Base-by-base conservation (phyloP, 2,329 filamentous ascomycete species). In the Alternaria postmessia region DNA sequence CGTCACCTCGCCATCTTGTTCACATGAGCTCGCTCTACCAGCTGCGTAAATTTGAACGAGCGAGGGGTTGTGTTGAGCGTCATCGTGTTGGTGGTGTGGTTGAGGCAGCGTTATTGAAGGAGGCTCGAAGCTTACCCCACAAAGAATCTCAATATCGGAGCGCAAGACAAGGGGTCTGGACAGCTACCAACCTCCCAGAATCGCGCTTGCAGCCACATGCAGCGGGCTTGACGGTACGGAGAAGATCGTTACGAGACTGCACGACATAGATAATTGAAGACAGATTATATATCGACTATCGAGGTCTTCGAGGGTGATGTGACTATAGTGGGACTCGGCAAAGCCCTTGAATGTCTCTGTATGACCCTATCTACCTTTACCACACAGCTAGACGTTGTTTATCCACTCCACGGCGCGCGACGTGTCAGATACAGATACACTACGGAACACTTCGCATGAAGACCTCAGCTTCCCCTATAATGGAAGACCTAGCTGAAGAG, bases 81-180 rank as follows among this genome's bases (percentile, higher is more conserved):
- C 26, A 20, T 26, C 24, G 38, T 47, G 38, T 51, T 54, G 22
- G 54, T 63, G 26, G 38, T 56, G 57, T 57, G 52, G 46, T 51
- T 47, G 42, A 42, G 59, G 51, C 38, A 44, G 32, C 28, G 43
- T 20, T 43, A 48, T 57, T 34, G 32, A 30, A 41, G 43, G 49
- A 56, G 54, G 42, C 36, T 56, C 30, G 46, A 61, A 53, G 51
- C 51, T 53, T 51, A 51, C 56, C 54, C 54, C 64, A 64, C 59
- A 46, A n/a, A 22, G 56, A 62, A 46, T 46, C 24, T 51, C 32
- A 48, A 46, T 43, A 30, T 43, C 43, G 46, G 26, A 34, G 42
- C 32, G 32, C 46, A 34, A 51, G 41, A 26, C 34, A 60, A 46
- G 46, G 46, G 38, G 46, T 16, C 28, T 42, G 44, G 20, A 48